Evolutionary conservation across 306 rosid genomes (phyloP), one percentile per base, ranked within the genome.

Genomic region (Fragaria iinumae): DNA sequence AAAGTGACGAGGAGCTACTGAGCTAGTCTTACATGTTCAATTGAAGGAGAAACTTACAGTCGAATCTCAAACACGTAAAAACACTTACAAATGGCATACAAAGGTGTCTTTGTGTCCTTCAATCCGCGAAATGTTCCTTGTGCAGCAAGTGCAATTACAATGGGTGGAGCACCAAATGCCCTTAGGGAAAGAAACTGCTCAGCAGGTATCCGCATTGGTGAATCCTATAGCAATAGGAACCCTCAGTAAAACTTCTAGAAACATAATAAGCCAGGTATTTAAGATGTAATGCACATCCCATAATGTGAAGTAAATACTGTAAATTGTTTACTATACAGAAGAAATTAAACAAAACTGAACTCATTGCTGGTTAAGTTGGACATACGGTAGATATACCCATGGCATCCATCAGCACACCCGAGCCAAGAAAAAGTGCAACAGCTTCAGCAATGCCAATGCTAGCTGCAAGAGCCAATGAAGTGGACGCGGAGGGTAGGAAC

Each of bases 51-150:
- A 75, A 60, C 55, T 29, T 36, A 49, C 16, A 57, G 43, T 23
- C 39, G 39, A 67, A 14, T 23, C 39, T 38, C 44, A 29, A 44
- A 1, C 25, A 34, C 18, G 36, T 50, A 55, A 83, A 32, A 83
- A 78, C 77, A 84, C 92, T 88, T 89, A 86, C 98, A 91, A 80
- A 93, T 85, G 39, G 98, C 97, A 86, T 79, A 95, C 25, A 95
- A 77, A 81, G 98, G 98, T 1, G 96, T 90, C 87, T 90, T 94
- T 41, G 95, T 94, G 80, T 94, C 98, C 89, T 73, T 84, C 81
- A 89, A 92, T 78, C 98, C 98, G 67, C 98, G 97, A 77, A 90
- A 95, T 45, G 97, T 87, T 80, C 98, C 98, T 80, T 95, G 98
- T 56, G 96, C 97, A 76, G 98, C 98, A 55, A 95, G 93, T 73